phyloP scores from a whole-genome alignment of 2,329 filamentous ascomycete genomes.

The Sarocladium brachiariae region DNA sequence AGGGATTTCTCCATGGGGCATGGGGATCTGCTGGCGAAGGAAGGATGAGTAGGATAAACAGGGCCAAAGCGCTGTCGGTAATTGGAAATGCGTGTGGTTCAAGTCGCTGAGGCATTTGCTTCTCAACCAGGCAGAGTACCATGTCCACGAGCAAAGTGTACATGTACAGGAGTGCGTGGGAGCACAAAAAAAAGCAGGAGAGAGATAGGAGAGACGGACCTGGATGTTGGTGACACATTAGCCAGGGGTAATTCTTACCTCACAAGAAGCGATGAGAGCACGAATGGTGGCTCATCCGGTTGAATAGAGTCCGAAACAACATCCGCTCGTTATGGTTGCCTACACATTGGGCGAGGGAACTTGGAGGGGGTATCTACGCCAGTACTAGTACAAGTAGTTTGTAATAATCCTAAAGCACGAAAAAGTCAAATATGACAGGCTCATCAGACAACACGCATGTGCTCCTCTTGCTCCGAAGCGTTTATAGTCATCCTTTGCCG shows the following conservation, averaged over 20 bases:
- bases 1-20: constrained; percentile 8
- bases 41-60: not conserved
- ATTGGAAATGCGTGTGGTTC: not conserved
- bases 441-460: too few relatives aligned
- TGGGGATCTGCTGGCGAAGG: not conserved
- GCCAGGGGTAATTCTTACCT: constrained; percentile 9
- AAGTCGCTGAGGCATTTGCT: not conserved
- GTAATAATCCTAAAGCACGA: too few relatives aligned
- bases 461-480: too few relatives aligned
- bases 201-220: not conserved
- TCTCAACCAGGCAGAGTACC: too few relatives aligned
- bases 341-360: too few relatives aligned
- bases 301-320: not conserved
- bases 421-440: too few relatives aligned
- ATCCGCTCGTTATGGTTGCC: too few relatives aligned
- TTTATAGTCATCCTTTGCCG: not conserved
- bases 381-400: too few relatives aligned
- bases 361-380: too few relatives aligned
- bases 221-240: constrained; percentile 7
- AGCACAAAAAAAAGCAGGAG: too few relatives aligned
- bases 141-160: too few relatives aligned
- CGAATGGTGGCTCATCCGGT: not conserved
- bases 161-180: too few relatives aligned
- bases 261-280: not conserved
- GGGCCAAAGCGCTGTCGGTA: not conserved